These are phyloP conservation scores for Sugiyamaella lignohabitans DNA, from an alignment of 805 yeast genomes.

Conservation along the genomic window DNA sequence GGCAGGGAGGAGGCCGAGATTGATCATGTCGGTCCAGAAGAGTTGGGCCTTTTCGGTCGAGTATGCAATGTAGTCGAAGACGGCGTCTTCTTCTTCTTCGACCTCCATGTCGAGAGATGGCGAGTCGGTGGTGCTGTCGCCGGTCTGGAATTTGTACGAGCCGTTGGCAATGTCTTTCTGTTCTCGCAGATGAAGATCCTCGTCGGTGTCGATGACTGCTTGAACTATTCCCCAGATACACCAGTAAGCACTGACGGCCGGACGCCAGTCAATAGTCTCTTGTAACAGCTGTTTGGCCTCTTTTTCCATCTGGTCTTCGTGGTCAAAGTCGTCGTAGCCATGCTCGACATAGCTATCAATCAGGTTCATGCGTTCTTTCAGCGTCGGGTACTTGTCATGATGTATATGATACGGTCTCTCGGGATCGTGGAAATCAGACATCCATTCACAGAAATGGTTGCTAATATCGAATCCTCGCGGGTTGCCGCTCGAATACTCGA, in stretches of 20 bases:
- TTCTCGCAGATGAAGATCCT: conserved; percentile 36
- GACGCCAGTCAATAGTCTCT: conserved; percentile 71
- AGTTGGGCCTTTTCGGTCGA: conserved; percentile 67
- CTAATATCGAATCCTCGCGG: conserved; percentile 85
- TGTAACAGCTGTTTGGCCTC: conserved; percentile 50
- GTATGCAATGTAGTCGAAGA: conserved; percentile 73
- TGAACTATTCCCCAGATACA: conserved; percentile 88
- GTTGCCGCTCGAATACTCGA: conserved; percentile 91
- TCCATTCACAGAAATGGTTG: conserved; percentile 95
- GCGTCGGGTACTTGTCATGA: conserved; percentile 55
- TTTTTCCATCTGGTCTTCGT: conserved; percentile 35
- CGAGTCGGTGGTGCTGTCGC: conserved; percentile 24
- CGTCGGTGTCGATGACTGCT: conserved; percentile 44
- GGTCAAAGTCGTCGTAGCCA: conserved; percentile 30
- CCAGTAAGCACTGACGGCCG: conserved; percentile 77
- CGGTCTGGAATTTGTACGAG: conserved; percentile 27
- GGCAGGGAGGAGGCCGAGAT: conserved; percentile 47
- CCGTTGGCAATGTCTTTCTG: conserved; percentile 35
- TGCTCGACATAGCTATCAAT: conserved; percentile 70
- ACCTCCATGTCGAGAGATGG: conserved; percentile 15
- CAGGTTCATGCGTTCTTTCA: conserved; percentile 62
- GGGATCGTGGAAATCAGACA: conserved; percentile 80
- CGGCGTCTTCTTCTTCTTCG: conserved; percentile 44
- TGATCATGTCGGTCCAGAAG: conserved; percentile 67
- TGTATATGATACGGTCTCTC: conserved; percentile 49